Conservation (phyloP, 176 grass and related monocot species). For the Bonia amplexicaulis region DNA sequence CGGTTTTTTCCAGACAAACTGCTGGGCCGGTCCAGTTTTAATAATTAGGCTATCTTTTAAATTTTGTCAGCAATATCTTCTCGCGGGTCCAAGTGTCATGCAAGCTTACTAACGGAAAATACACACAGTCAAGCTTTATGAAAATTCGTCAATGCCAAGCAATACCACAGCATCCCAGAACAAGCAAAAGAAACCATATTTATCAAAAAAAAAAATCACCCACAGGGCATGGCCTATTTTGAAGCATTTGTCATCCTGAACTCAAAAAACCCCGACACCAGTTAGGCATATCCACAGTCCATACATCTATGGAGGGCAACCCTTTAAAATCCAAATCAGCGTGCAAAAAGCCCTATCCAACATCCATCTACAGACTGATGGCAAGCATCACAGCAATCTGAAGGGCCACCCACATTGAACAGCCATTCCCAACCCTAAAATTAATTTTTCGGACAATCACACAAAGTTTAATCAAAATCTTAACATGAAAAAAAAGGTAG, state of each 20-base stretch:
- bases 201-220: neutral
- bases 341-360: neutral
- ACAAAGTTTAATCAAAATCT: neutral
- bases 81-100: no score
- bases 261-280: no score
- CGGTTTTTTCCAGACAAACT: neutral
- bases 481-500: neutral
- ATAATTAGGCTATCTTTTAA: neutral
- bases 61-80: neutral
- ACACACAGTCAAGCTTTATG: no score
- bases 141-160: no score
- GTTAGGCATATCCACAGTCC: no score
- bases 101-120: no score
- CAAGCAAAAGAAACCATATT: no score
- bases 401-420: no score
- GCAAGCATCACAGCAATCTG: neutral
- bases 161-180: no score
- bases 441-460: neutral
- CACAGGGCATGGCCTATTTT: neutral
- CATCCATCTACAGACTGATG: neutral
- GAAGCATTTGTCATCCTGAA: neutral
- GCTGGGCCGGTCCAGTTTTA: neutral
- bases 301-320: neutral
- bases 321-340: neutral
- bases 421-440: neutral